Percentiles rank a stretch among this genome's conserved stretches.
phyloP scores from a whole-genome alignment of 805 yeast species.

The Kuraishia floccosa region DNA sequence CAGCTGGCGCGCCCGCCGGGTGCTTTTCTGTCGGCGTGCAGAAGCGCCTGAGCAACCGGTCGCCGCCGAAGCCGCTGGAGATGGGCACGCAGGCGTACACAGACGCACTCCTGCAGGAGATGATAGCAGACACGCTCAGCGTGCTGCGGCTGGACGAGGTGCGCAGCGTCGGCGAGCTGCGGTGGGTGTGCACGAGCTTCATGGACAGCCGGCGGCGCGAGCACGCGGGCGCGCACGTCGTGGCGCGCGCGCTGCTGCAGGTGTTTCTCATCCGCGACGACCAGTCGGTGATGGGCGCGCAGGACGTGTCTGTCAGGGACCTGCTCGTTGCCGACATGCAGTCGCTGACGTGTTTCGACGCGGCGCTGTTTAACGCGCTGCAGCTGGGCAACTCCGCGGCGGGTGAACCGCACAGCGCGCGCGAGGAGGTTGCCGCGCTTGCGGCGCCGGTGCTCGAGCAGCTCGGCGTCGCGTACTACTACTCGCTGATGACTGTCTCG shows the following conservation, averaged over 20 bases:
- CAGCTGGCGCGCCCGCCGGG: slow-evolving; percentile 17
- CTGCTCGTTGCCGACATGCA: slow-evolving; percentile 29
- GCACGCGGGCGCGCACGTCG: slow-evolving; percentile 19
- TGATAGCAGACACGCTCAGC: slow-evolving; percentile 25
- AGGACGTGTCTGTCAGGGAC: slow-evolving; percentile 19
- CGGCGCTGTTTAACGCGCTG: slow-evolving; percentile 16
- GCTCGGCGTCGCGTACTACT: slow-evolving; percentile 31
- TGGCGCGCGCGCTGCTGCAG: slow-evolving; percentile 57
- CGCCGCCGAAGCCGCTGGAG: slow-evolving; percentile 28
- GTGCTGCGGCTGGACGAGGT: slow-evolving; percentile 21
- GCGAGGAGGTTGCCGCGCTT: slow-evolving; percentile 5
- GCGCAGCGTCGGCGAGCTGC: slow-evolving; percentile 13
- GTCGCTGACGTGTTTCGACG: slow-evolving; percentile 26
- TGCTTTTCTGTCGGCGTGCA: slow-evolving; percentile 37
- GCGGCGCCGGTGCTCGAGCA: slow-evolving; percentile 27
- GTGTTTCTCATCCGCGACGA: slow-evolving; percentile 53
- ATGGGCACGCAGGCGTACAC: slow-evolving; percentile 12
- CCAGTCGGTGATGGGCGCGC: slow-evolving; percentile 41
- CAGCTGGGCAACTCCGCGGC: background rate
- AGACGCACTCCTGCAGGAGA: slow-evolving; percentile 7
- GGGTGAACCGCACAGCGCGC: background rate
- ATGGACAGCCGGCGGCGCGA: slow-evolving; percentile 14
- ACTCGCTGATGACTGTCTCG: slow-evolving; percentile 29
- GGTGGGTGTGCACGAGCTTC: slow-evolving; percentile 9
- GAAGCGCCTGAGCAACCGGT: slow-evolving; percentile 30